Evolutionary conservation across 306 rosid species (phyloP).

Genomic region (Vachellia collinsii): DNA sequence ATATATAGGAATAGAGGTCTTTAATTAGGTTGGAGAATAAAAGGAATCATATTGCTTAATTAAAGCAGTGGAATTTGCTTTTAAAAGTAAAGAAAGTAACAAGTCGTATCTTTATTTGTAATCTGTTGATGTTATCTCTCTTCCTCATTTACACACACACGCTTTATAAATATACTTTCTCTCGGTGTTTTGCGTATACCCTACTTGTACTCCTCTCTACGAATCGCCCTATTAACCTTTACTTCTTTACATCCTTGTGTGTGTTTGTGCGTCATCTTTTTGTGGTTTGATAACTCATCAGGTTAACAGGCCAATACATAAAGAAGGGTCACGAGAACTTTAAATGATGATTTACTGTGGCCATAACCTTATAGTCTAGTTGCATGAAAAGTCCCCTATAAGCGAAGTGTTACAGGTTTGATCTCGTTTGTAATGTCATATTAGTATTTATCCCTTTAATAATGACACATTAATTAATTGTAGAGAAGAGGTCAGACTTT

Average conservation of each 20-base stretch:
- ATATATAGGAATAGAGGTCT: not conserved
- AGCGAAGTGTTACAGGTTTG: too few species aligned
- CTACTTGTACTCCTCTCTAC: conserved; percentile 33
- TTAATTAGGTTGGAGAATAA: not conserved
- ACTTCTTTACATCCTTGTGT: conserved; percentile 37
- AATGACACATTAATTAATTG: too few species aligned
- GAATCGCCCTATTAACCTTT: conserved; percentile 44
- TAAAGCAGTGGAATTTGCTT: not conserved
- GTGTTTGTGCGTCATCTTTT: not conserved
- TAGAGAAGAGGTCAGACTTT: too few species aligned
- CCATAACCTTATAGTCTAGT: too few species aligned
- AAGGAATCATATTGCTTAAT: not conserved
- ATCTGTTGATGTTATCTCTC: not conserved
- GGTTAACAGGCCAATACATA: not conserved
- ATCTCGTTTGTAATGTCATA: too few species aligned
- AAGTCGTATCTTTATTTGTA: not conserved
- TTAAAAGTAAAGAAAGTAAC: not conserved
- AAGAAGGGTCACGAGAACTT: not conserved
- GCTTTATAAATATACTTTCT: too few species aligned
- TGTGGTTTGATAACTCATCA: too few species aligned
- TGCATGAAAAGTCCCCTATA: too few species aligned
- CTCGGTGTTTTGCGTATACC: conserved; percentile 26
- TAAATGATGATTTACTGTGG: too few species aligned
- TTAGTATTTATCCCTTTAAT: too few species aligned
- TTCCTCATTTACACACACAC: not conserved